Conservation (phyloP, 1,284 basidiomycete genomes). For the Gomphus sp. region DNA sequence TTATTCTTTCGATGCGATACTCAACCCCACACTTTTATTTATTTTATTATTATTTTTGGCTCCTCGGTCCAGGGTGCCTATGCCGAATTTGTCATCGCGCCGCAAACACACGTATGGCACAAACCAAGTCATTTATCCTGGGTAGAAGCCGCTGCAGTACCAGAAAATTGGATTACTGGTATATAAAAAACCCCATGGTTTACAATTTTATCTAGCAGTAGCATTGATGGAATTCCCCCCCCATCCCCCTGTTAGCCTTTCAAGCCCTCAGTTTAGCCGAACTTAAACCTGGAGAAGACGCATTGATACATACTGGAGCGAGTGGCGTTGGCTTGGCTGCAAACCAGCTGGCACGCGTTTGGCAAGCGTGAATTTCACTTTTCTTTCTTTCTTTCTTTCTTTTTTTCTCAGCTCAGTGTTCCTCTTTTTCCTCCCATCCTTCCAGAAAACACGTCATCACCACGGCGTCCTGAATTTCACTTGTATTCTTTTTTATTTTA, state of each 20-base stretch:
- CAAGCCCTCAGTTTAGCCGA: slow-evolving; percentile 72
- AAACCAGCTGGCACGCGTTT: slow-evolving; percentile 77
- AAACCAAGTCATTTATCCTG: slow-evolving; percentile 76
- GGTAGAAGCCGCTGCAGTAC: slow-evolving; percentile 78
- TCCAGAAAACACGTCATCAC: slow-evolving; percentile 62
- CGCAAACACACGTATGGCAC: slow-evolving; percentile 58
- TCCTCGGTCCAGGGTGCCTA: slow-evolving; percentile 66
- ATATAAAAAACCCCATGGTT: slow-evolving; percentile 16
- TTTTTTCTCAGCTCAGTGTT: too few species aligned
- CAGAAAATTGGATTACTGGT: slow-evolving; percentile 85
- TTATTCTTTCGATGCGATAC: background rate
- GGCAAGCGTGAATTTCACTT: slow-evolving; percentile 53
- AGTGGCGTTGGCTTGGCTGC: slow-evolving; percentile 89
- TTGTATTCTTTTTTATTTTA: too few species aligned
- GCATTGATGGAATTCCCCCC: too few species aligned
- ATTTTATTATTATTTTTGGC: background rate
- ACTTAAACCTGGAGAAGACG: slow-evolving; percentile 63
- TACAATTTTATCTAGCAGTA: background rate
- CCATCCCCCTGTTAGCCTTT: slow-evolving; percentile 56
- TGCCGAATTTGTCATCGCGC: slow-evolving; percentile 77
- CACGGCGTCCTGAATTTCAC: slow-evolving; percentile 60
- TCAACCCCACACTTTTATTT: too few species aligned
- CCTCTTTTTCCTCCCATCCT: slow-evolving; percentile 5
- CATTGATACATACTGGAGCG: slow-evolving; percentile 85
- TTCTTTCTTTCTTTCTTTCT: too few species aligned